phyloP scores from a whole-genome alignment of 176 grass and related monocot genomes.

The Elymus sibiricus region DNA sequence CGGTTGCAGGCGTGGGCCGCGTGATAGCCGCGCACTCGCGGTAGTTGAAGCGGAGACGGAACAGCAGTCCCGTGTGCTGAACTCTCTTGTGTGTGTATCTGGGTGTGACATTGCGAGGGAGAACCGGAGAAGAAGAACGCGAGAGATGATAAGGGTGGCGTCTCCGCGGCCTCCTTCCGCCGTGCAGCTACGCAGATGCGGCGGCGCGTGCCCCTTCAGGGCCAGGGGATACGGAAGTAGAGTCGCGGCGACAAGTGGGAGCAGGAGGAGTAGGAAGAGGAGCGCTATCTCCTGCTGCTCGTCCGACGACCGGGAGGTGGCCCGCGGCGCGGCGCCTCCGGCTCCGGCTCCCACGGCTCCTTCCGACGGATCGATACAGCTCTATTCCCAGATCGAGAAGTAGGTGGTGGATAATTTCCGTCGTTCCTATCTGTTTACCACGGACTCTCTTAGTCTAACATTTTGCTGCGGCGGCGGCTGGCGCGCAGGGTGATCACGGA shows the following conservation, averaged over 20 bases:
- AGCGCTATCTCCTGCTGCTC: constrained; percentile 20
- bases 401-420: constrained; percentile 1
- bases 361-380: constrained; percentile 61
- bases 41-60: constrained; percentile 32
- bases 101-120: not conserved
- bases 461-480: not conserved
- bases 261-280: not conserved
- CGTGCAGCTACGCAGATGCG: not conserved
- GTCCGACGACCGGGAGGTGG: constrained; percentile 11
- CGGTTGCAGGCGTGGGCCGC: constrained; percentile 6
- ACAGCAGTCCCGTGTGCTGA: not conserved
- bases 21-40: constrained; percentile 25
- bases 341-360: constrained; percentile 7
- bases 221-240: not conserved
- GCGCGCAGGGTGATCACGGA: constrained; percentile 87
- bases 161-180: constrained; percentile 12
- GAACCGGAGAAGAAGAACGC: not conserved
- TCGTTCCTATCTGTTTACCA: not conserved
- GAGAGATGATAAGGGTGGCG: constrained; percentile 40
- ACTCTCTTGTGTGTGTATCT: not conserved
- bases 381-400: constrained; percentile 97
- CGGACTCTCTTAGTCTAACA: not conserved
- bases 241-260: constrained; percentile 4
- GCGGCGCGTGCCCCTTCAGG: not conserved
- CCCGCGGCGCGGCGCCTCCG: not conserved